Evolutionary conservation across 1,284 basidiomycete genomes (phyloP), one percentile per base, ranked within the genome.

Genomic region (Heterobasidion parviporum): DNA sequence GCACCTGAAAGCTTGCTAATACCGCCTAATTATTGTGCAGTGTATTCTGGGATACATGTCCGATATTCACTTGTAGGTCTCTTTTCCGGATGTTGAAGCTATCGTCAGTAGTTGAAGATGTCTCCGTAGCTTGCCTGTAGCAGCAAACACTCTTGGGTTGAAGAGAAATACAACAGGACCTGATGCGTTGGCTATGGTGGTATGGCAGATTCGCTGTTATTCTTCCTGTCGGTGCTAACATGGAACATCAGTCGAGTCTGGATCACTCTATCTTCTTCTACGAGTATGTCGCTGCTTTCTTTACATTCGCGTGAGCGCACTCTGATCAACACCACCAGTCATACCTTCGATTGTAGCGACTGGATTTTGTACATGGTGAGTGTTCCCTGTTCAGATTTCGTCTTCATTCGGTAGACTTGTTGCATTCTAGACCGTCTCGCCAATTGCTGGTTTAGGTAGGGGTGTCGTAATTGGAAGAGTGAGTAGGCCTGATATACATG

Each of bases 261-360:
- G 92, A 94, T 70, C 93, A 96, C 70, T 79, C 86, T 33, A 87
- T 94, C 56, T 89, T 82, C 72, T 95, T 86, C 69, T 94, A 94
- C 66, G 77, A 79, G 87, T 87, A 70, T 70, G 77, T 68, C 14
- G 10, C 54, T 43, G 18, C 33, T 15, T 43, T 8, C 2, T 58
- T 10, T 18, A 26, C 32, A 8, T 48, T 2, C 8, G 41, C 26
- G 26, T 26, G 26, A 26, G 20, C n/a, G 34, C 18, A n/a, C 32
- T 20, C 12, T 16, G 8, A 26, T 12, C 54, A 20, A 50, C 12
- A 41, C 7, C 6, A n/a, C n/a, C 3, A 92, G 89, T 57, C 77
- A 89, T 61, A 71, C 79, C 53, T 91, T 94, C 64, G 79, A 92
- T 65, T 87, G 87, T 59, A 82, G 83, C 18, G 83, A 89, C 56